A percentile compares a stretch with the other conserved stretches of the same genome.
Conservation (phyloP, 441 rosid genomes). For the Brassica balearica region DNA sequence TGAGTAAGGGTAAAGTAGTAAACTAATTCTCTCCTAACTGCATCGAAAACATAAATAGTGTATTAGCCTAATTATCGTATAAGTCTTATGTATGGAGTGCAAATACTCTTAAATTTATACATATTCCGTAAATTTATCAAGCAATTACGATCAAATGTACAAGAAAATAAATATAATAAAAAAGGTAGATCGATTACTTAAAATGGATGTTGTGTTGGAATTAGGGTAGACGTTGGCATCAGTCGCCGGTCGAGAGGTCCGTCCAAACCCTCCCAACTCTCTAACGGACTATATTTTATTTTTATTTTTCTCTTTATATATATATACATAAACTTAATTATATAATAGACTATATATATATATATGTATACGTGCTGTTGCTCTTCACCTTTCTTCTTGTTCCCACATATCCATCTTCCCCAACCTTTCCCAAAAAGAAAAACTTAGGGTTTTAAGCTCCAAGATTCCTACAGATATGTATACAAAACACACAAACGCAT, state of each 20-base stretch:
- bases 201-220: constrained; percentile 51
- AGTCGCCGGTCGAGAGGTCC: constrained; percentile 58
- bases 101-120: not conserved
- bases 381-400: too few relatives aligned
- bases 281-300: constrained; percentile 56
- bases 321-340: not conserved
- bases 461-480: too few relatives aligned
- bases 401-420: too few relatives aligned
- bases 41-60: too few relatives aligned
- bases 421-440: too few relatives aligned
- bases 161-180: not conserved
- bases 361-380: not conserved
- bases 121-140: not conserved
- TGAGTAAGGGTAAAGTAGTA: too few relatives aligned
- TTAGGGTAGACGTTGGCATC: constrained; percentile 88
- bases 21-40: too few relatives aligned
- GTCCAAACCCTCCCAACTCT: constrained; percentile 58
- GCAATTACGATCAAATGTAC: not conserved
- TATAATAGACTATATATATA: constrained; percentile 14
- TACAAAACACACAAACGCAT: too few relatives aligned
- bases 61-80: too few relatives aligned
- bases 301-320: not conserved
- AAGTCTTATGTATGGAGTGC: too few relatives aligned
- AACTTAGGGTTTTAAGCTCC: too few relatives aligned
- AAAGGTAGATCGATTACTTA: constrained; percentile 50